Base-by-base conservation (phyloP, 2,329 filamentous ascomycete species). In the Diplodia mutila region DNA sequence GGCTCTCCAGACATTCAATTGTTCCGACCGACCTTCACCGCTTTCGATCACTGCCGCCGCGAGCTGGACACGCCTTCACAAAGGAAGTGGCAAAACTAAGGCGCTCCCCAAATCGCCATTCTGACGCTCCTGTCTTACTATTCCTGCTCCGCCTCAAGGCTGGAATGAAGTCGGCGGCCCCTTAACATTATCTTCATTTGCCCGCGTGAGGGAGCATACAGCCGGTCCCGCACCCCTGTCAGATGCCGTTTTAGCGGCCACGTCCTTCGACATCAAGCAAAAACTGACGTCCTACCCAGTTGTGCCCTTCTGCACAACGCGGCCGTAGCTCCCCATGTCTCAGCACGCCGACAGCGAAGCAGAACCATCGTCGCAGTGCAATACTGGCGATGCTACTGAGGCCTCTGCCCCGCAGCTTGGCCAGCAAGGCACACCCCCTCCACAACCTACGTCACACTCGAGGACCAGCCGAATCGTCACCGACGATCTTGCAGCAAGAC, bases 301-400 rank as follows among this genome's bases (percentile, higher is more conserved):
- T 48, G 54, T 59, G 64, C 52, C 42, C 8, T 51, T 23, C 27
- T 14, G 64, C 53, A 66, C 53, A 34, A n/a, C 64, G 25, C 54
- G 53, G 64, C 46, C 48, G 34, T 54, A 67, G 65, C 48, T 48
- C 42, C 34, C 34, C 48, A 67, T 67, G 65, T 48, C 65, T 67
- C 65, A 61, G 65, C 65, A 61, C 21, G 27, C 32, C 25, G 65
- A 67, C 48, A 42, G 48, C 48, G 48, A 67, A 25, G 46, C 46
- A 53, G 54, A 67, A 18, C 4, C 48, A 29, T 16, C 46, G 23
- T 48, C 14, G 65, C 46, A 39, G 5, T 16, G 29, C 29, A 25
- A n/a, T 29, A 21, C 55, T 23, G 23, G 34, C 32, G 65, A 67
- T 59, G 64, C 29, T 25, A 14, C 23, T 37, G 42, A 66, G 29